phyloP scores from a whole-genome alignment of 1,284 basidiomycete species.

The Marasmius oreades region DNA sequence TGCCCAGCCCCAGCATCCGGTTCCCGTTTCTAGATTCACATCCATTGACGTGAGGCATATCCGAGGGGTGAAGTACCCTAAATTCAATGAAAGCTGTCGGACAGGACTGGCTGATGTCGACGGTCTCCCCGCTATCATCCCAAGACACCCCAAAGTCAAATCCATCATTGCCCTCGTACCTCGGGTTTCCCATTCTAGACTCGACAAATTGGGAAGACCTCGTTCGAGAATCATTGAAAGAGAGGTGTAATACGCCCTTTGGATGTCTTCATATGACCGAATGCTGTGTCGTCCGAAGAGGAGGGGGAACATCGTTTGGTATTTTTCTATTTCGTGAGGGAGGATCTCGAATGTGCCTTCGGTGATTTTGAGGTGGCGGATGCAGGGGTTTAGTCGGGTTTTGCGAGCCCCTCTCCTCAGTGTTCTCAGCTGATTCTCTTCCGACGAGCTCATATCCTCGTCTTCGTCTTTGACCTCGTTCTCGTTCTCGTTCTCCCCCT shows the following conservation, averaged over 20 bases:
- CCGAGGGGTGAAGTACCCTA: not conserved
- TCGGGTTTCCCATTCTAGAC: slow-evolving; percentile 23
- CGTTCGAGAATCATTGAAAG: slow-evolving; percentile 1
- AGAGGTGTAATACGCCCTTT: slow-evolving; percentile 7
- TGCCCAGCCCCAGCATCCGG: slow-evolving; percentile 6
- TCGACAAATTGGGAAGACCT: slow-evolving; percentile 23
- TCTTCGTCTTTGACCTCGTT: not conserved
- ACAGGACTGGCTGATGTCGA: slow-evolving; percentile 16
- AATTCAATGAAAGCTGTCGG: slow-evolving; percentile 15
- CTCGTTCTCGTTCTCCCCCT: not conserved
- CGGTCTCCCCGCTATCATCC: slow-evolving; percentile 11
- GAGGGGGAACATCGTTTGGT: slow-evolving; percentile 6
- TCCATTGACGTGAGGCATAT: slow-evolving; percentile 16
- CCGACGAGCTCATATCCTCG: no score
- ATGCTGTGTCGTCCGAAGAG: not conserved
- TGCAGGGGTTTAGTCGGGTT: slow-evolving; percentile 17
- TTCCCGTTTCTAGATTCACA: no score
- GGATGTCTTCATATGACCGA: not conserved
- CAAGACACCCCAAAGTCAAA: not conserved
- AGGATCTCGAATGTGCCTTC: slow-evolving; percentile 9
- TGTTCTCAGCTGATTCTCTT: no score
- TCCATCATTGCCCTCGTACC: slow-evolving; percentile 10
- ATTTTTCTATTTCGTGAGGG: slow-evolving; percentile 3
- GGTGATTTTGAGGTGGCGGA: slow-evolving; percentile 19
- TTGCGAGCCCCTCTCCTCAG: not conserved